Evolutionary conservation across 352 stramenopile genomes (phyloP), one percentile per base, ranked within the genome.

Genomic region (Globisporangium paroecandrum): DNA sequence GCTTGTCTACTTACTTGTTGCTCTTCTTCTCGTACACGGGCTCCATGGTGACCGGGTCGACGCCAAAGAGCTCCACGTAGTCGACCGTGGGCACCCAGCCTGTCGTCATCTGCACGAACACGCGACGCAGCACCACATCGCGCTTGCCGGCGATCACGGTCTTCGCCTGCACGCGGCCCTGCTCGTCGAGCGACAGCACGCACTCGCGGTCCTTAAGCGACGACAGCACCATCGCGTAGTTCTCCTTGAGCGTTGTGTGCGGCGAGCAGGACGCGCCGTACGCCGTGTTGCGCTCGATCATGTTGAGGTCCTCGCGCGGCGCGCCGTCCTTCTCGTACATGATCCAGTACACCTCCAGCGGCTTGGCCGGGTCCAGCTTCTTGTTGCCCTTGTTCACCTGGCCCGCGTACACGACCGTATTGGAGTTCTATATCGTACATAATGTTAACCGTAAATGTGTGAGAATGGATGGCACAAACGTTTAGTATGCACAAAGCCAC

Each of bases 21-120:
- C 77, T 80, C 71, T 94, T 94, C 79, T 91, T 93, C 72, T 94
- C 87, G 70, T 94, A 94, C 54, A 91, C 87, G 9, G 68, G 58
- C 55, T 77, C 87, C 36, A 80, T 69, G 6, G 83, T 92, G 13
- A 70, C 63, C 3, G 82, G 83, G 69, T 94, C 73, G 36, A 94
- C 73, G 41, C 84, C 87, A 51, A 92, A 93, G 61, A 95, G 86
- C 64, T 95, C 87, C 58, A 95, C 74, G 74, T 88, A 92, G 61
- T 93, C 85, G 51, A 95, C 87, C 0, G 80, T 90, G 20, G 87
- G 87, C 62, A 95, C 85, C 87, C 85, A 93, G 47, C 84, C 89
- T 32, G 74, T 93, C 32, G 85, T 93, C 82, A 91, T 91, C 64
- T 93, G 83, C 65, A 95, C 87, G 64, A 81, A 95, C 56, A 95